Conservation (phyloP, 2,329 filamentous ascomycete genomes). For the Aspergillus pseudoglaucus region DNA sequence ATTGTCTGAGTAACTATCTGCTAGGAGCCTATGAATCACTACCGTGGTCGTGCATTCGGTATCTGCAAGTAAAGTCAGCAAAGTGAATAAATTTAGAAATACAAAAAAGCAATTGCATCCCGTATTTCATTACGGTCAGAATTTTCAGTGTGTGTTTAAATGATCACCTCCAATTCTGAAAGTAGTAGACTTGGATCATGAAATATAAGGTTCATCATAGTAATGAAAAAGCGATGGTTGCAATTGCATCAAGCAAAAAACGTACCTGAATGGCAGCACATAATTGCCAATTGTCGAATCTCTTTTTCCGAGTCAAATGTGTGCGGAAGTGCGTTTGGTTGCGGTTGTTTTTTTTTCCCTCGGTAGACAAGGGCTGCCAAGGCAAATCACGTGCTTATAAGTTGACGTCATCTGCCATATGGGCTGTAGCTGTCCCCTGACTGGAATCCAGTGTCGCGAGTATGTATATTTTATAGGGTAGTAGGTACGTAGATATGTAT, state of each 20-base stretch:
- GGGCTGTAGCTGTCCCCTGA: not conserved
- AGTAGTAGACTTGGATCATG: slow-evolving; percentile 25
- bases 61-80: not conserved
- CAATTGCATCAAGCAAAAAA: not conserved
- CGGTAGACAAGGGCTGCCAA: not conserved
- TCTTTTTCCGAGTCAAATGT: not conserved
- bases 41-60: not conserved
- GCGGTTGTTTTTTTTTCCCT: not conserved
- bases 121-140: slow-evolving; percentile 20
- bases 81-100: not conserved
- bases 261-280: not conserved
- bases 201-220: slow-evolving; percentile 29
- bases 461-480: not conserved
- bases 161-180: slow-evolving; percentile 28
- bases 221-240: slow-evolving; percentile 3
- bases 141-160: slow-evolving; percentile 34
- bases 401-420: not conserved
- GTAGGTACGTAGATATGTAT: not conserved
- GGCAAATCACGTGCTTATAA: not conserved
- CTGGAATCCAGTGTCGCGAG: not conserved
- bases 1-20: no score
- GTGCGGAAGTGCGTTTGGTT: not conserved
- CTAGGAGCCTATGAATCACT: no score
- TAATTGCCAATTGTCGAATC: not conserved
- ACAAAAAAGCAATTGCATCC: slow-evolving; percentile 5